Conservation (phyloP, 1,284 basidiomycete species). For the Malassezia arunalokei region DNA sequence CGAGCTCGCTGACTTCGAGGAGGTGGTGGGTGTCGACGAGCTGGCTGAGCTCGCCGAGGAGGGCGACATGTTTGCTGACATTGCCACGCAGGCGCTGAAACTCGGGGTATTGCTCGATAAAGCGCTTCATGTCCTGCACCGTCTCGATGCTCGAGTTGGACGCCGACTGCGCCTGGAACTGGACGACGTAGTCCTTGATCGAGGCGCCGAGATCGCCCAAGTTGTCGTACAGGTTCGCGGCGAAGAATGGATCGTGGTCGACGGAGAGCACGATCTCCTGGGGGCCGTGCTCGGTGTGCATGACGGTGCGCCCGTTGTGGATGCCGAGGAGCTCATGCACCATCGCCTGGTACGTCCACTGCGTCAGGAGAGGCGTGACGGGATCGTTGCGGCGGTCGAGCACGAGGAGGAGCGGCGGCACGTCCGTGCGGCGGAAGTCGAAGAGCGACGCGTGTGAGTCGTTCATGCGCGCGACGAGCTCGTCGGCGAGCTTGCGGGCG, state of each 20-base stretch:
- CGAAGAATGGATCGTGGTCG: slow-evolving; percentile 86
- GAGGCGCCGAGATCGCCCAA: slow-evolving; percentile 93
- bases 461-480: slow-evolving; percentile 52
- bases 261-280: slow-evolving; percentile 90
- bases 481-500: slow-evolving; percentile 75
- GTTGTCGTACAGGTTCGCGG: slow-evolving; percentile 77
- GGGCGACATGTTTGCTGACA: slow-evolving; percentile 91
- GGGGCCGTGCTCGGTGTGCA: slow-evolving; percentile 7
- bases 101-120: slow-evolving; percentile 97
- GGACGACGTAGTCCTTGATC: slow-evolving; percentile 83
- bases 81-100: slow-evolving; percentile 92
- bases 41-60: slow-evolving; percentile 88
- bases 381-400: slow-evolving; percentile 88
- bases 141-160: slow-evolving; percentile 80
- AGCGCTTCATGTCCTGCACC: slow-evolving; percentile 61
- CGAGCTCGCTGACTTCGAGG: slow-evolving; percentile 80
- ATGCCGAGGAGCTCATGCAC: slow-evolving; percentile 92
- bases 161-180: slow-evolving; percentile 69
- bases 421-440: slow-evolving; percentile 51
- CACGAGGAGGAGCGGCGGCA: slow-evolving; percentile 51
- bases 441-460: slow-evolving; percentile 46
- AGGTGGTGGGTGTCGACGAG: slow-evolving; percentile 65
- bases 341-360: slow-evolving; percentile 99
- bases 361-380: slow-evolving; percentile 88
- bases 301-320: slow-evolving; percentile 63